Evolutionary conservation across 305 asterid genomes (phyloP).

Genomic region (Fraxinus nigra): DNA sequence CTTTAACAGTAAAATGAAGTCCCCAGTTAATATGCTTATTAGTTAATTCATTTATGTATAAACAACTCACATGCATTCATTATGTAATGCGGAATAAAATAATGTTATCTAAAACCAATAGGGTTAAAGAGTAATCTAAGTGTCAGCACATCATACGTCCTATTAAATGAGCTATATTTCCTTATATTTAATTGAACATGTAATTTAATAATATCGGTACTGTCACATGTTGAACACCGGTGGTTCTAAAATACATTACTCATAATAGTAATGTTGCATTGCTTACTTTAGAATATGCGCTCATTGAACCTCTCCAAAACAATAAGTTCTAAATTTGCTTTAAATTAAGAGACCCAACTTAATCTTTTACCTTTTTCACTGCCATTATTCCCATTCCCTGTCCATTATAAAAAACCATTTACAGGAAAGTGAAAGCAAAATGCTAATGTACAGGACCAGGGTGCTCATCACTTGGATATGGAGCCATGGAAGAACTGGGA

Average conservation of each 20-base stretch:
- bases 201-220: neutral
- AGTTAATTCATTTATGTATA: neutral
- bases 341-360: neutral
- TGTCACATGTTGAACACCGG: neutral
- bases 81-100: neutral
- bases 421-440: neutral
- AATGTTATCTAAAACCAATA: neutral
- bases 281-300: neutral
- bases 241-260: neutral
- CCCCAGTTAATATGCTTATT: neutral
- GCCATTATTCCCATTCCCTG: neutral
- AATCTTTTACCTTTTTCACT: neutral
- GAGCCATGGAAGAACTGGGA: slow-evolving; percentile 51
- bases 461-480: slow-evolving; percentile 50
- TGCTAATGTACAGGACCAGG: slow-evolving; percentile 42
- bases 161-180: no score
- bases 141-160: neutral
- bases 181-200: neutral
- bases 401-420: neutral
- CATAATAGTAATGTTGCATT: neutral
- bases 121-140: neutral
- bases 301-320: neutral
- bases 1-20: neutral
- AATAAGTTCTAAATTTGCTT: neutral
- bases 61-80: neutral